Base-by-base conservation (phyloP, 2,329 filamentous ascomycete species). In the Corinectria fuckeliana region DNA sequence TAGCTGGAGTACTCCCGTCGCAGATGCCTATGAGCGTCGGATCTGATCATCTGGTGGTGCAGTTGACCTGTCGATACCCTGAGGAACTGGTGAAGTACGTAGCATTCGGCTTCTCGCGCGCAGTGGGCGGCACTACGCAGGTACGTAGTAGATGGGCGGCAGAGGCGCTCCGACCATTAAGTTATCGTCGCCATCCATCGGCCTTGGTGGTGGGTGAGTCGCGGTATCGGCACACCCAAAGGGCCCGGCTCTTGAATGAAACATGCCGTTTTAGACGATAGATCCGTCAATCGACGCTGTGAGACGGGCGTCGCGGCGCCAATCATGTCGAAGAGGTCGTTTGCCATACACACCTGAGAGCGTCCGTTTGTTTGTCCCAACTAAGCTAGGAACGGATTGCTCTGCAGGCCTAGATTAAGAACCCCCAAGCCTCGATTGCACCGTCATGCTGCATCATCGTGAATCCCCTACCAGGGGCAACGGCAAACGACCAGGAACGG, bases 361-460 rank as follows among this genome's bases (percentile, higher is more conserved):
- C 50, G 25, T 53, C 50, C 48, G 51, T 58, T 45, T 14, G n/a
- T n/a, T 26, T 26, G 54, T 58, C 55, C 59, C 50, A 51, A 59
- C 47, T 39, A 1, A 51, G 56, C 47, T 39, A 1, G 50, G 54
- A 26, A 52, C 39, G 58, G 53, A 39, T 49, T 58, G 41, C 41
- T 48, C 41, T 63, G 64, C 42, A 50, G 42, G 54, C 50, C 53
- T 48, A 67, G 62, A 69, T 67, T 50, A 54, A 56, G 58, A 58
- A 60, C 51, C 36, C 32, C 61, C 56, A 60, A 70, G 68, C 67
- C 64, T 68, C 64, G 58, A 69, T 57, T 53, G 61, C 64, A 60
- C 60, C 64, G 67, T 67, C 66, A 66, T 63, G 39, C 51, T 51
- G 56, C 62, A 65, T 67, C 62, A 66, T 51, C 60, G 49, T 50